phyloP scores from a whole-genome alignment of 768 basidiomycete genomes.

The Arthromyces matolae region DNA sequence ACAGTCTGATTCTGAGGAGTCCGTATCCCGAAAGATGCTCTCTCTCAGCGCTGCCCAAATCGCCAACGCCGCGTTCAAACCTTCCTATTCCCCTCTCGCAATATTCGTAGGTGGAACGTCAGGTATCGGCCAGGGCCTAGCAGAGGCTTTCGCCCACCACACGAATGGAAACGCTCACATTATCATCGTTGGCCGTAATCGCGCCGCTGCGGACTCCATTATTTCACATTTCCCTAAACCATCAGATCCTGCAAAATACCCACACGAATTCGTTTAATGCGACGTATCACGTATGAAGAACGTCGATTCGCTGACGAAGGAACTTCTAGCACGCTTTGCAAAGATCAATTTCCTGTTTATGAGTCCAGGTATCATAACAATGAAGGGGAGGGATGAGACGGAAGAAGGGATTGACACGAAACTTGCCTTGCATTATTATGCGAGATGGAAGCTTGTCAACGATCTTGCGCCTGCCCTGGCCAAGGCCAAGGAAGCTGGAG shows the following conservation, averaged over 20 bases:
- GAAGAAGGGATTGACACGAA: slow-evolving; percentile 33
- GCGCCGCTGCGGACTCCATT: slow-evolving; percentile 40
- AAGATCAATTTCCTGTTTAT: slow-evolving; percentile 52
- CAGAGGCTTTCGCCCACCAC: slow-evolving; percentile 38
- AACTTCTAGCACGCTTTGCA: slow-evolving; percentile 31
- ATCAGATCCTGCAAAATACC: slow-evolving; percentile 10
- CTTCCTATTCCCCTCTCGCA: slow-evolving; percentile 25
- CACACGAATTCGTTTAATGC: slow-evolving; percentile 43
- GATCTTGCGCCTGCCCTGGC: slow-evolving; percentile 41
- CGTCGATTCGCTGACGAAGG: slow-evolving; percentile 29
- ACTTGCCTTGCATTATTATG: slow-evolving; percentile 45
- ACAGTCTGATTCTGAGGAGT: no score
- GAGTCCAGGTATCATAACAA: slow-evolving; percentile 39
- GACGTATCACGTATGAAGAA: slow-evolving; percentile 45
- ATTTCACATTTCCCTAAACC: slow-evolving; percentile 36
- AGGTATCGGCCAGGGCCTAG: slow-evolving; percentile 43
- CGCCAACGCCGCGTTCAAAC: slow-evolving; percentile 24
- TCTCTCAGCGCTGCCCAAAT: slow-evolving; percentile 19
- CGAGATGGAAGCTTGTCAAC: slow-evolving; percentile 45
- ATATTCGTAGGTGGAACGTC: slow-evolving; percentile 39
- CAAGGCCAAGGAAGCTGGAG: slow-evolving; percentile 41
- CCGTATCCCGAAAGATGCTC: slow-evolving; percentile 20
- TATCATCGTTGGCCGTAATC: slow-evolving; percentile 47
- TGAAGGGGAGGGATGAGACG: slow-evolving; percentile 32
- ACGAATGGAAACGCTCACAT: slow-evolving; percentile 45